Evolutionary conservation across 148 eudicot species (phyloP).

Genomic region (Rhododendron ferrugineum): DNA sequence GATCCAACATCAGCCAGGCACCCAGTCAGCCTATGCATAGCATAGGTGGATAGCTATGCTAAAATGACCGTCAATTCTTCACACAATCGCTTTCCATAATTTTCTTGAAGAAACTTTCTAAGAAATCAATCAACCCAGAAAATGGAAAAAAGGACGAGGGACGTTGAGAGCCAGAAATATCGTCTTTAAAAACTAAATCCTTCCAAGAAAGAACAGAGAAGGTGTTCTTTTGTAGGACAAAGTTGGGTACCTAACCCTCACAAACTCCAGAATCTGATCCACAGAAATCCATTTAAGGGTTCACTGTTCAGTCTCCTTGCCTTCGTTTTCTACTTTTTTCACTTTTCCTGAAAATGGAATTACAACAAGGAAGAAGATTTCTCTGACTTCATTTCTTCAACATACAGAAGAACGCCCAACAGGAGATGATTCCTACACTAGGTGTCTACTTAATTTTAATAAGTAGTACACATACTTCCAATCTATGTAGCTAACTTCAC

Average conservation of each 20-base stretch:
- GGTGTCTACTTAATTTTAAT: neutral
- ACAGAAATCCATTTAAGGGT: neutral
- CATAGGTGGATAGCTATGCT: neutral
- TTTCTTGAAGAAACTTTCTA: neutral
- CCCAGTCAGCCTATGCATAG: neutral
- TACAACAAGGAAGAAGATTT: neutral
- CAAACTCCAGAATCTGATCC: neutral
- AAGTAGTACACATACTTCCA: neutral
- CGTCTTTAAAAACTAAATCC: neutral
- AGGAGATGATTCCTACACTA: neutral
- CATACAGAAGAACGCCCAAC: neutral
- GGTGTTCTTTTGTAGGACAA: neutral
- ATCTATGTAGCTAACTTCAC: neutral
- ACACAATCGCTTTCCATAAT: neutral
- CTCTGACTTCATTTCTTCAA: neutral
- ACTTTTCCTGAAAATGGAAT: neutral
- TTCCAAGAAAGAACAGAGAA: neutral
- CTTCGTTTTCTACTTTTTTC: neutral
- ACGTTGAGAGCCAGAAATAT: neutral
- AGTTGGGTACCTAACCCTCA: neutral
- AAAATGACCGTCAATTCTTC: neutral
- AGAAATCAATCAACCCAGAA: neutral
- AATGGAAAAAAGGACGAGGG: neutral
- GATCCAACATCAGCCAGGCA: neutral
- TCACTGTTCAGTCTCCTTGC: neutral